phyloP scores from a whole-genome alignment of 352 stramenopile species.

The Phytophthora crassamura region DNA sequence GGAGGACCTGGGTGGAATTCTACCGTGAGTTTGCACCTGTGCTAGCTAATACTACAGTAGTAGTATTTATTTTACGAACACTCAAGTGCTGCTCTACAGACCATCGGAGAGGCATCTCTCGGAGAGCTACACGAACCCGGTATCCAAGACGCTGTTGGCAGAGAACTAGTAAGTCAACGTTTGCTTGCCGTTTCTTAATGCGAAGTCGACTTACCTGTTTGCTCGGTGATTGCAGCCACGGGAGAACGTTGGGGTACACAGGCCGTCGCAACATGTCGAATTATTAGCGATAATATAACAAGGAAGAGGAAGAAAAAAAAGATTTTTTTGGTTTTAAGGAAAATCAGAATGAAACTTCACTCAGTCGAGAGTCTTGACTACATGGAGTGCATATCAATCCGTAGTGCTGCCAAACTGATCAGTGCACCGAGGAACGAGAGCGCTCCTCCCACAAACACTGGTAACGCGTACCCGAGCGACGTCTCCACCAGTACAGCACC shows the following conservation, averaged over 20 bases:
- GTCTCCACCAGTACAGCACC: slow-evolving; percentile 67
- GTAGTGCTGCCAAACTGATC: slow-evolving; percentile 63
- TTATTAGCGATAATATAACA: neutral
- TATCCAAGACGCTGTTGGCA: slow-evolving; percentile 62
- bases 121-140: slow-evolving; percentile 57
- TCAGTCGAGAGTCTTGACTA: slow-evolving; percentile 25
- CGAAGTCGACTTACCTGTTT: neutral
- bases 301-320: neutral
- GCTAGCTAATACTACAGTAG: slow-evolving; percentile 3
- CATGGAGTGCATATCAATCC: slow-evolving; percentile 84
- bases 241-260: slow-evolving; percentile 52
- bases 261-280: slow-evolving; percentile 44
- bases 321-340: slow-evolving; percentile 15
- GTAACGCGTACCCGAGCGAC: slow-evolving; percentile 63
- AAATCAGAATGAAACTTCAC: slow-evolving; percentile 6
- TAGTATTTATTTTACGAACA: neutral
- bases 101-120: slow-evolving; percentile 56
- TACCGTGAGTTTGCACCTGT: slow-evolving; percentile 37
- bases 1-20: slow-evolving; percentile 51
- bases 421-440: slow-evolving; percentile 72
- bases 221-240: slow-evolving; percentile 32
- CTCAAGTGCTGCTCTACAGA: slow-evolving; percentile 10
- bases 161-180: slow-evolving; percentile 75
- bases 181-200: neutral
- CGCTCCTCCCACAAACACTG: slow-evolving; percentile 69